Evolutionary conservation across 2,329 filamentous ascomycete genomes (phyloP).

Genomic region (Pseudopithomyces maydicus): DNA sequence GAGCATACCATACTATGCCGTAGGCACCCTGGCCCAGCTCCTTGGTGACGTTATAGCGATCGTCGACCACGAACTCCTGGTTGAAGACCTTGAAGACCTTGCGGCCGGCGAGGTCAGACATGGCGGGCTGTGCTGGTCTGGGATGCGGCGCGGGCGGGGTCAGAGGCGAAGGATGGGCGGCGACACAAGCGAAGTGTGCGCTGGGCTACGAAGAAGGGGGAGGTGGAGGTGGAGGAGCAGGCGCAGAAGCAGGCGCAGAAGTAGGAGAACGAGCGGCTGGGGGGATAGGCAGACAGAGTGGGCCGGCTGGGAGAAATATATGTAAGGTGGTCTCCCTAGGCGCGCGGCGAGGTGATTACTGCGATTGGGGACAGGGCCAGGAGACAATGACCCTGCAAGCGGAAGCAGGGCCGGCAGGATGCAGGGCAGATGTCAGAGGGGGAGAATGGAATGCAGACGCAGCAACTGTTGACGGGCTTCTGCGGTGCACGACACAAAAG

Average conservation of each 20-base stretch:
- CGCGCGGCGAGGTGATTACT: constrained; percentile 37
- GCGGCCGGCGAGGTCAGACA: constrained; percentile 69
- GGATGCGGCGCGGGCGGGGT: constrained; percentile 3
- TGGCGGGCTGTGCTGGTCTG: constrained; percentile 33
- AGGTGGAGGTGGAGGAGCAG: constrained; percentile 3
- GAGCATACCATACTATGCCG: constrained; percentile 89
- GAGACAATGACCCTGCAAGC: constrained; percentile 26
- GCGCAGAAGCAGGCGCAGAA: not conserved
- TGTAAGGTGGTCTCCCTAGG: constrained; percentile 23
- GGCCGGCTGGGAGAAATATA: constrained; percentile 27
- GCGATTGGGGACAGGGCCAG: constrained; percentile 20
- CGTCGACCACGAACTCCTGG: constrained; percentile 98
- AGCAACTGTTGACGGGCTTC: constrained; percentile 21
- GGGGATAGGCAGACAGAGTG: constrained; percentile 11
- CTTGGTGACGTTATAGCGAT: constrained; percentile 98
- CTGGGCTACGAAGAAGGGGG: not conserved
- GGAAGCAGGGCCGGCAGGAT: constrained; percentile 17
- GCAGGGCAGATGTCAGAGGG: constrained; percentile 20
- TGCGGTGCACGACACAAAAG: not conserved
- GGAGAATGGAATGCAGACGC: constrained; percentile 11
- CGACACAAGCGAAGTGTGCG: too few relatives aligned
- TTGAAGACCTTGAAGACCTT: constrained; percentile 81
- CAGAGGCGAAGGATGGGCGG: not conserved
- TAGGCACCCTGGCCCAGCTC: constrained; percentile 98
- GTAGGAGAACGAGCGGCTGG: constrained; percentile 2